Percentiles rank a stretch among this genome's conserved stretches.
Evolutionary conservation across 768 basidiomycete species (phyloP).

Genomic region (Lyophyllum decastes): DNA sequence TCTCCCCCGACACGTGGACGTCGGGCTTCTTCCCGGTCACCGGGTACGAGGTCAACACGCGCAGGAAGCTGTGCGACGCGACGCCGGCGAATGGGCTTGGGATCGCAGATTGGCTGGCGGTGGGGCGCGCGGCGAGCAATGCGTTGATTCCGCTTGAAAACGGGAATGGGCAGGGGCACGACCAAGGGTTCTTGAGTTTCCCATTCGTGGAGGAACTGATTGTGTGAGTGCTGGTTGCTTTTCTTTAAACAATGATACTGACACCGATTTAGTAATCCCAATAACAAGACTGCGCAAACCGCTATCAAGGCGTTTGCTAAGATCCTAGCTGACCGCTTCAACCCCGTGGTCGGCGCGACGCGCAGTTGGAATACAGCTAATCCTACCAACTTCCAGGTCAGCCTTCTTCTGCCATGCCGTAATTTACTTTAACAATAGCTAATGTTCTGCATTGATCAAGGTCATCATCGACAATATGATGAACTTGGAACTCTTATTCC

Average conservation of each 20-base stretch:
- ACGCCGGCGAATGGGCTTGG: constrained; percentile 36
- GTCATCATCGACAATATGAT: constrained; percentile 85
- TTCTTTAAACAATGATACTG: not conserved
- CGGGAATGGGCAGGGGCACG: constrained; percentile 56
- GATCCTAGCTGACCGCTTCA: constrained; percentile 59
- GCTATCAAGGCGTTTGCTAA: constrained; percentile 60
- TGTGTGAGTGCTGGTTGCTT: constrained; percentile 42
- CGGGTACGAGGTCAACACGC: constrained; percentile 58
- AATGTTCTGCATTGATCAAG: constrained; percentile 23
- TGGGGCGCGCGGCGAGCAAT: constrained; percentile 53
- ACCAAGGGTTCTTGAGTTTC: constrained; percentile 72
- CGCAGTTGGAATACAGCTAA: constrained; percentile 67
- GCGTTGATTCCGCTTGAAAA: constrained; percentile 52
- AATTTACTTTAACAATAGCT: not conserved
- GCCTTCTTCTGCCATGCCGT: constrained; percentile 5
- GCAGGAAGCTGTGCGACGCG: constrained; percentile 48
- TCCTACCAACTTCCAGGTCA: constrained; percentile 59
- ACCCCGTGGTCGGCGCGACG: constrained; percentile 62
- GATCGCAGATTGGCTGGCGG: constrained; percentile 54
- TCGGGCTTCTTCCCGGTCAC: constrained; percentile 68
- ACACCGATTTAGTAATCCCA: constrained; percentile 44
- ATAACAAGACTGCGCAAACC: constrained; percentile 54
- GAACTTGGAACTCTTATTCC: constrained; percentile 71
- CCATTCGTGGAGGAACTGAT: constrained; percentile 64
- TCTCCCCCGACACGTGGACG: constrained; percentile 62